Evolutionary conservation across 148 eudicot species (phyloP).

Genomic region (Camellia sinensis): DNA sequence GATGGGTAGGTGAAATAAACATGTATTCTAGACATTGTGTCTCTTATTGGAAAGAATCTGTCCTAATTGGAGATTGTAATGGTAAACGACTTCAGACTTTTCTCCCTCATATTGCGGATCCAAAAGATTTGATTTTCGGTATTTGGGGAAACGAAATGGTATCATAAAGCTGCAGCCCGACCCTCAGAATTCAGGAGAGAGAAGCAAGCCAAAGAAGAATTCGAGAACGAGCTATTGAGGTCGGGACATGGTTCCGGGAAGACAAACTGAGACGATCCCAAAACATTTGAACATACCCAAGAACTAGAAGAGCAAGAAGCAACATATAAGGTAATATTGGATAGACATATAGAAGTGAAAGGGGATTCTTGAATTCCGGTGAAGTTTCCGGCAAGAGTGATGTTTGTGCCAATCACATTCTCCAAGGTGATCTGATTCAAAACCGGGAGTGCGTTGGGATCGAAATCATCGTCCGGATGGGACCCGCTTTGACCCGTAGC

Average conservation of each 20-base stretch:
- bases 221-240: conserved; percentile 23
- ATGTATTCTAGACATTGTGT: too few species aligned
- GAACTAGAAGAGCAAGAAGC: conserved; percentile 21
- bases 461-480: conserved; percentile 46
- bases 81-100: neutral
- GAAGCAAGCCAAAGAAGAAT: conserved; percentile 18
- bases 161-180: conserved; percentile 25
- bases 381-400: conserved; percentile 44
- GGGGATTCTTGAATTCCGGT: conserved; percentile 43
- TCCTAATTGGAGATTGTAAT: conserved; percentile 7
- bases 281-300: conserved; percentile 53
- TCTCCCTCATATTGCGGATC: too few species aligned
- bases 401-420: conserved; percentile 33
- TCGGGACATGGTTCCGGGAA: conserved; percentile 51
- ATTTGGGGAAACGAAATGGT: neutral
- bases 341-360: conserved; percentile 33
- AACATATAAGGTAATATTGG: conserved; percentile 34
- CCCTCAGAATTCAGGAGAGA: conserved; percentile 23
- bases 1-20: neutral
- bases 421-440: conserved; percentile 32
- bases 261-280: conserved; percentile 36
- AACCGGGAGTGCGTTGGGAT: conserved; percentile 39
- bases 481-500: conserved; percentile 39
- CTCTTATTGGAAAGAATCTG: conserved; percentile 46
- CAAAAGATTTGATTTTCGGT: neutral